Evolutionary conservation across 352 stramenopile genomes (phyloP).

Genomic region (Phytophthora tubulina): DNA sequence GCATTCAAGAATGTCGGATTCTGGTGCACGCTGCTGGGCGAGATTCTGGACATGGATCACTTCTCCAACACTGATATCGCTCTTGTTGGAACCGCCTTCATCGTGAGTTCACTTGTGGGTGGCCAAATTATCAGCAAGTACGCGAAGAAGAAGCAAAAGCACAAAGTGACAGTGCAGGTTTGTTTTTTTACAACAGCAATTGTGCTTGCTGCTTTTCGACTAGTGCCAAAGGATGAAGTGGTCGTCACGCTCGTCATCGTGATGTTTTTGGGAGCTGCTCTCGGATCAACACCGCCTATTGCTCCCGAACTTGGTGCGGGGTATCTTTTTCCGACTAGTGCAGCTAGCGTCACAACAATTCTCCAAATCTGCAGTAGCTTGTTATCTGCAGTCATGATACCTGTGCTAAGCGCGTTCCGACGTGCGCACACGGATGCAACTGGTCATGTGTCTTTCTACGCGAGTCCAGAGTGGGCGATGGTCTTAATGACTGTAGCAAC

Average conservation of each 20-base stretch:
- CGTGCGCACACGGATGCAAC: conserved; percentile 43
- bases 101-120: conserved; percentile 73
- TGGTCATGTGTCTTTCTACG: conserved; percentile 55
- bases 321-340: conserved; percentile 74
- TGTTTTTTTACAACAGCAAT: conserved; percentile 56
- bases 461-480: conserved; percentile 65
- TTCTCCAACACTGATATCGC: conserved; percentile 71
- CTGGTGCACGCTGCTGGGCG: conserved; percentile 66
- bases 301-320: conserved; percentile 73
- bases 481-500: conserved; percentile 51
- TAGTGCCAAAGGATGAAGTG: conserved; percentile 43
- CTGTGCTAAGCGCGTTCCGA: conserved; percentile 54
- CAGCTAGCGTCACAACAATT: conserved; percentile 74
- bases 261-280: conserved; percentile 56
- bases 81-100: conserved; percentile 70
- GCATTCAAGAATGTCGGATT: conserved; percentile 71
- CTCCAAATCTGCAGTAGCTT: conserved; percentile 83
- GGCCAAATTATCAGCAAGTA: conserved; percentile 68
- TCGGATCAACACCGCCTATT: conserved; percentile 74
- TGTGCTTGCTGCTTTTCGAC: conserved; percentile 51
- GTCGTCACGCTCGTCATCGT: conserved; percentile 49
- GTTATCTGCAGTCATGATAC: conserved; percentile 65
- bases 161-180: conserved; percentile 58
- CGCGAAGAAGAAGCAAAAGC: conserved; percentile 61
- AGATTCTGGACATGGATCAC: conserved; percentile 61